These are phyloP conservation scores for Sporothrix protearum DNA, from an alignment of 2,329 filamentous ascomycete species.

Conservation along the genomic window DNA sequence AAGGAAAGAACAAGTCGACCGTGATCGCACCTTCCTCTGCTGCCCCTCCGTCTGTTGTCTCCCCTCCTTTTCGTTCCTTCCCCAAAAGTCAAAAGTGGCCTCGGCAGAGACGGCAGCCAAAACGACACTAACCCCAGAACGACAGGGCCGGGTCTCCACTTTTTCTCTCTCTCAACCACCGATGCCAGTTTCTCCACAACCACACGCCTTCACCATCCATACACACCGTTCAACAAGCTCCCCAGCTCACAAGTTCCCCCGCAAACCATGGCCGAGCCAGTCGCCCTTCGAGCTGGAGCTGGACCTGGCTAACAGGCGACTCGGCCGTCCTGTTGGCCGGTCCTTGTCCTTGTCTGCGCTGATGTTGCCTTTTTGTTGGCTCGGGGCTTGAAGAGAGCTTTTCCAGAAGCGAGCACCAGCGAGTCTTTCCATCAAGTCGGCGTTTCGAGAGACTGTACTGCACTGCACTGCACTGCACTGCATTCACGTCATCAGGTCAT, in stretches of 20 bases:
- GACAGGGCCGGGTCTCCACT: background rate
- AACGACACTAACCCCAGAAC: background rate
- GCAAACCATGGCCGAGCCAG: slow-evolving; percentile 12
- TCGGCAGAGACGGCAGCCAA: background rate
- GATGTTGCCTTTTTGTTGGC: background rate
- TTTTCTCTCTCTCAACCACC: background rate
- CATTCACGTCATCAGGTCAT: background rate
- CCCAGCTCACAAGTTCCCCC: background rate
- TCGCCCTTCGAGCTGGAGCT: background rate
- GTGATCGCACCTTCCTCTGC: background rate
- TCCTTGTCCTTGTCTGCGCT: background rate
- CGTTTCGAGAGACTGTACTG: background rate
- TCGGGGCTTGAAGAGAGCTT: background rate
- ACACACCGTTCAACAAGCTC: too few species aligned
- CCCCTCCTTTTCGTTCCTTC: background rate
- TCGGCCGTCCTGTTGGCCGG: background rate
- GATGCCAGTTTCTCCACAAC: slow-evolving; percentile 8
- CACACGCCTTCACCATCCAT: background rate
- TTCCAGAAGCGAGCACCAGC: background rate
- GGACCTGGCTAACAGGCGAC: background rate
- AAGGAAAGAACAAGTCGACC: background rate
- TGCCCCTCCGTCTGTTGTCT: background rate
- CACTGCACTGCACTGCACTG: background rate
- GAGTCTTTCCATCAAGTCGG: background rate
- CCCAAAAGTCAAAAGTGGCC: background rate